A percentile compares a stretch with the other conserved stretches of the same genome.
phyloP scores from a whole-genome alignment of 257 asterid genomes.

The Solanum neorickii region DNA sequence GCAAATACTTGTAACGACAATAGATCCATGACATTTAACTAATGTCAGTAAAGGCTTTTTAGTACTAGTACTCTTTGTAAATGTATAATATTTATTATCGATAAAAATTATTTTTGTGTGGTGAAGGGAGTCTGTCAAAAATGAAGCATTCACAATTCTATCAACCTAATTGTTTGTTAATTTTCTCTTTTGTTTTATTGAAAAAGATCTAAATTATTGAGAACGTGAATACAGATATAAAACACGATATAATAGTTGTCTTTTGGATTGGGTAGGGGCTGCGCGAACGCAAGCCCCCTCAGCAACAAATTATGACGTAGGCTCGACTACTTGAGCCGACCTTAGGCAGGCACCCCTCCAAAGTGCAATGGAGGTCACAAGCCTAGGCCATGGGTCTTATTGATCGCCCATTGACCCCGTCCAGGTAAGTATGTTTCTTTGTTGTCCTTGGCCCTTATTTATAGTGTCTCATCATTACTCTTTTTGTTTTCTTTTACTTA shows the following conservation, averaged over 20 bases:
- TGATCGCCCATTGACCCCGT: slow-evolving; percentile 17
- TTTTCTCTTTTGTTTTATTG: too few relatives aligned
- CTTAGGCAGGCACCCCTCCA: slow-evolving; percentile 22
- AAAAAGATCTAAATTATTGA: too few relatives aligned
- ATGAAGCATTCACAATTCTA: too few relatives aligned
- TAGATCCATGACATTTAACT: too few relatives aligned
- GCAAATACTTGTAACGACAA: too few relatives aligned
- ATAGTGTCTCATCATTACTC: background rate
- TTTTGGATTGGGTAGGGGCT: background rate
- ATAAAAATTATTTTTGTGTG: too few relatives aligned
- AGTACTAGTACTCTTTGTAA: too few relatives aligned
- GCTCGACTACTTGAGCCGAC: background rate
- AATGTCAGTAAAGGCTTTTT: too few relatives aligned
- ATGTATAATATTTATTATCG: too few relatives aligned
- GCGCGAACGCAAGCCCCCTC: background rate
- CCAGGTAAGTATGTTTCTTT: slow-evolving; percentile 7
- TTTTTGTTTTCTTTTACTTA: background rate
- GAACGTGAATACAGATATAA: too few relatives aligned
- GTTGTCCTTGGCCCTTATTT: background rate
- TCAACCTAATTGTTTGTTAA: too few relatives aligned
- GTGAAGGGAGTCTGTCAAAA: too few relatives aligned
- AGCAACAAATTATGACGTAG: background rate
- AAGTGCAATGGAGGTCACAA: slow-evolving; percentile 16
- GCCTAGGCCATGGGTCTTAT: slow-evolving; percentile 5
- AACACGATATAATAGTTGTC: background rate